phyloP scores from a whole-genome alignment of 768 basidiomycete species.

The Goffeauzyma gilvescens region DNA sequence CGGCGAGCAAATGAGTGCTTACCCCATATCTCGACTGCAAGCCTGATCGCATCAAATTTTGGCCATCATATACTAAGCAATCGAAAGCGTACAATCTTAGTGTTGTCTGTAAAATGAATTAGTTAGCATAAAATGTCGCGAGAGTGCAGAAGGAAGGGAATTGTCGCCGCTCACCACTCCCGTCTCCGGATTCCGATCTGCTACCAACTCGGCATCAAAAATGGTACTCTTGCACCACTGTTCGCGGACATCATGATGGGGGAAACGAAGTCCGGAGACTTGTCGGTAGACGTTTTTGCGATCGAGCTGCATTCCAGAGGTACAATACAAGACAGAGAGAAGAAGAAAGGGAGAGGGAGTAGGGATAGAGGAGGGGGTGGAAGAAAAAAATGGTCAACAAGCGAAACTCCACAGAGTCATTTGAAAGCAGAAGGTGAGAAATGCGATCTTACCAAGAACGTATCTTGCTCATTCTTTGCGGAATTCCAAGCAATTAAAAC shows the following conservation, averaged over 20 bases:
- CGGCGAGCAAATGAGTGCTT: slow-evolving; percentile 23
- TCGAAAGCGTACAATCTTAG: slow-evolving; percentile 77
- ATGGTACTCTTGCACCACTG: slow-evolving; percentile 58
- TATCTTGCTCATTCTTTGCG: slow-evolving; percentile 37
- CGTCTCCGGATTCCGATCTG: slow-evolving; percentile 64
- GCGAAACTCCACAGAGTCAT: too few species aligned
- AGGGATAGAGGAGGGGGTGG: not conserved
- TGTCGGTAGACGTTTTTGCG: slow-evolving; percentile 72
- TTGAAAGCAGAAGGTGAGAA: too few species aligned
- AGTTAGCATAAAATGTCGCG: not conserved
- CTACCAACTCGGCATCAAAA: slow-evolving; percentile 81
- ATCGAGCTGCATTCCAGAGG: slow-evolving; percentile 50
- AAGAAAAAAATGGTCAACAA: too few species aligned
- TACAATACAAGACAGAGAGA: not conserved
- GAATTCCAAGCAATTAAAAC: slow-evolving; percentile 52
- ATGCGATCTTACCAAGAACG: slow-evolving; percentile 70
- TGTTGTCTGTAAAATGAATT: slow-evolving; percentile 45
- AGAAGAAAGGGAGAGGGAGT: not conserved
- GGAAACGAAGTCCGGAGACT: slow-evolving; percentile 63
- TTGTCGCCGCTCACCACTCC: slow-evolving; percentile 45
- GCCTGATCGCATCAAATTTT: slow-evolving; percentile 67
- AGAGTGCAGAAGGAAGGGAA: too few species aligned
- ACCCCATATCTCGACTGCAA: slow-evolving; percentile 83
- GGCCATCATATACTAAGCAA: slow-evolving; percentile 65
- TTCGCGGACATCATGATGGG: slow-evolving; percentile 47